Percentiles rank a stretch among this genome's conserved stretches.
Conservation (phyloP, 169 alveolate genomes). For the Babesia ovata region DNA sequence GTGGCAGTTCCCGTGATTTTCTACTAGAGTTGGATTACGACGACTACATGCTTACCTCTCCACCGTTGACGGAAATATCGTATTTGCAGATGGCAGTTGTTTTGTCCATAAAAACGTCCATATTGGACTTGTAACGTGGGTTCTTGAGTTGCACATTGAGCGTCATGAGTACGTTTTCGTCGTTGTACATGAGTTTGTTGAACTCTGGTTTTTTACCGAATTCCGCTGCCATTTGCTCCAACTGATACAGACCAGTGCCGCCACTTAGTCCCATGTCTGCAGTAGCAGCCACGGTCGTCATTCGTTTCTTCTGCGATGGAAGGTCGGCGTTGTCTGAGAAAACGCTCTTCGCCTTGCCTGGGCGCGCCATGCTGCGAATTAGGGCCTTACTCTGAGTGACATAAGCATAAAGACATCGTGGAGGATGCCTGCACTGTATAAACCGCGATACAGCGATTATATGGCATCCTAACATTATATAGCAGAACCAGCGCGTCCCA, state of each 20-base stretch:
- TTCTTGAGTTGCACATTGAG: slow-evolving; percentile 36
- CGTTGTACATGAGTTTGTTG: slow-evolving; percentile 44
- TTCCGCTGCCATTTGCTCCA: slow-evolving; percentile 5
- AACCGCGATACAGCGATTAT: slow-evolving; percentile 12
- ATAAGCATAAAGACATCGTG: background rate
- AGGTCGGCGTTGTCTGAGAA: background rate
- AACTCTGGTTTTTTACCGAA: slow-evolving; percentile 59
- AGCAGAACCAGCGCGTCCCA: slow-evolving; percentile 10
- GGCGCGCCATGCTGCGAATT: background rate
- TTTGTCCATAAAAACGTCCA: slow-evolving; percentile 33
- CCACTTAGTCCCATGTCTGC: background rate
- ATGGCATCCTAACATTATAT: slow-evolving; percentile 30
- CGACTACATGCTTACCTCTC: slow-evolving; percentile 19
- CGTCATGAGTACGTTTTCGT: slow-evolving; percentile 57
- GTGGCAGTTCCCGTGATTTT: slow-evolving; percentile 25
- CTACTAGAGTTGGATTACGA: slow-evolving; percentile 1
- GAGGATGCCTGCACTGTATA: background rate
- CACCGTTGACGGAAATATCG: slow-evolving; percentile 16
- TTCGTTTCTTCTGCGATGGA: slow-evolving; percentile 12
- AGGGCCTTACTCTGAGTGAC: background rate
- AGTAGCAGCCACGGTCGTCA: background rate
- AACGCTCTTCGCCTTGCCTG: background rate
- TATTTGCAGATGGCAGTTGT: slow-evolving; percentile 45
- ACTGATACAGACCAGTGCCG: background rate
- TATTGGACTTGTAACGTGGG: slow-evolving; percentile 16